phyloP scores from a whole-genome alignment of 2,329 filamentous ascomycete genomes.

The Curvularia lunata region DNA sequence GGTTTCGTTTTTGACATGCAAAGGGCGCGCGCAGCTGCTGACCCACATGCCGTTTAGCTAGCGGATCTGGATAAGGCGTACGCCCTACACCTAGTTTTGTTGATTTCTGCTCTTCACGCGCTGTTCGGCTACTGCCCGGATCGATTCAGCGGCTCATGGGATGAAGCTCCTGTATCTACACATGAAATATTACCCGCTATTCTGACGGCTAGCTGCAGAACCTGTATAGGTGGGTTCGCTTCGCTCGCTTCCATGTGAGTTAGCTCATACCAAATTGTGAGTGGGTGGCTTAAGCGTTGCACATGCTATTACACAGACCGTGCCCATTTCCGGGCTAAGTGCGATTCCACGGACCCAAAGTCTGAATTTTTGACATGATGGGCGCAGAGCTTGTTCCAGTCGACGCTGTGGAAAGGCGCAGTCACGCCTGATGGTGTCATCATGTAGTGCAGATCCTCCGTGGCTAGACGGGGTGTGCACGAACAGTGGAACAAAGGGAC shows the following conservation, averaged over 20 bases:
- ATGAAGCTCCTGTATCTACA: background rate
- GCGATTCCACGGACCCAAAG: background rate
- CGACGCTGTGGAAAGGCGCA: background rate
- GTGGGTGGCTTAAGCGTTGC: background rate
- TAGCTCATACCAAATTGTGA: background rate
- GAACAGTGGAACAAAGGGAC: background rate
- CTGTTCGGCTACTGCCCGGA: background rate
- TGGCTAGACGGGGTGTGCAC: background rate
- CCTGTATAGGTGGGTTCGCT: background rate
- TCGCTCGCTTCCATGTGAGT: background rate
- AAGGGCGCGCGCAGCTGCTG: constrained; percentile 10
- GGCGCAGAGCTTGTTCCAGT: background rate
- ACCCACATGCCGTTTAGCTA: constrained; percentile 3
- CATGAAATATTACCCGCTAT: too few relatives aligned
- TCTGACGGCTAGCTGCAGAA: background rate
- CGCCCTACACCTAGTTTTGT: constrained; percentile 5
- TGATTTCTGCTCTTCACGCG: background rate
- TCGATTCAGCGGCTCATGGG: background rate
- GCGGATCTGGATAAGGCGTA: constrained; percentile 6
- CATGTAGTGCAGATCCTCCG: constrained; percentile 3
- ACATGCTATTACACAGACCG: background rate
- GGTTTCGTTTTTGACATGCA: constrained; percentile 10
- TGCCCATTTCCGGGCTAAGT: background rate
- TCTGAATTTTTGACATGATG: background rate
- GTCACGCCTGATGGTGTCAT: constrained; percentile 4